phyloP scores from a whole-genome alignment of 345 rosid species.

The Nephelium lappaceum region DNA sequence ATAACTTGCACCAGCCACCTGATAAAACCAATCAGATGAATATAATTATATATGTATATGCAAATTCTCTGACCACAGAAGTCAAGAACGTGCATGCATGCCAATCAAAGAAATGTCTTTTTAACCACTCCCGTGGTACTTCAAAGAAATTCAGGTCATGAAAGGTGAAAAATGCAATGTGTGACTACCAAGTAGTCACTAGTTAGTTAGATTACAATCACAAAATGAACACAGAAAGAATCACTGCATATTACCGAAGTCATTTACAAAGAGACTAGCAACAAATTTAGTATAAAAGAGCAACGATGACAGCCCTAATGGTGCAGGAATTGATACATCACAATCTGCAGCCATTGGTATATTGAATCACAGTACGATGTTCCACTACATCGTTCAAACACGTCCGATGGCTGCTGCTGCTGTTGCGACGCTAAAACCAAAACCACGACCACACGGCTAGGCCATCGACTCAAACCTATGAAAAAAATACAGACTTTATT shows the following conservation, averaged over 20 bases:
- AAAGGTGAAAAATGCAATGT: neutral
- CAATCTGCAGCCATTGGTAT: neutral
- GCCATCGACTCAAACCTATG: neutral
- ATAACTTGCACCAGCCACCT: neutral
- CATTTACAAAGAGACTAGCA: neutral
- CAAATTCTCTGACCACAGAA: too few species aligned
- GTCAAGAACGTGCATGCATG: neutral
- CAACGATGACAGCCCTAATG: neutral
- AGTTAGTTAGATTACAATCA: neutral
- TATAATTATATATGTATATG: neutral
- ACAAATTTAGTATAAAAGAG: neutral
- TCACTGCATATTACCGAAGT: neutral
- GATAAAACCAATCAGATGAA: neutral
- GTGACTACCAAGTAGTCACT: neutral
- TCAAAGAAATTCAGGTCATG: neutral
- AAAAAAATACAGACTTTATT: slow-evolving; percentile 15
- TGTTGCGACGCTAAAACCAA: neutral
- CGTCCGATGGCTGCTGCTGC: neutral
- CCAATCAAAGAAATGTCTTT: neutral
- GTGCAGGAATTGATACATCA: slow-evolving; percentile 1
- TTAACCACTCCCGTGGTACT: neutral
- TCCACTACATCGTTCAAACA: neutral
- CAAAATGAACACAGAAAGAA: neutral
- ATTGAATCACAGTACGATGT: neutral
- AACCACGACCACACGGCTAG: neutral